Conservation (phyloP, 352 stramenopile genomes). For the Phytophthora citricola region DNA sequence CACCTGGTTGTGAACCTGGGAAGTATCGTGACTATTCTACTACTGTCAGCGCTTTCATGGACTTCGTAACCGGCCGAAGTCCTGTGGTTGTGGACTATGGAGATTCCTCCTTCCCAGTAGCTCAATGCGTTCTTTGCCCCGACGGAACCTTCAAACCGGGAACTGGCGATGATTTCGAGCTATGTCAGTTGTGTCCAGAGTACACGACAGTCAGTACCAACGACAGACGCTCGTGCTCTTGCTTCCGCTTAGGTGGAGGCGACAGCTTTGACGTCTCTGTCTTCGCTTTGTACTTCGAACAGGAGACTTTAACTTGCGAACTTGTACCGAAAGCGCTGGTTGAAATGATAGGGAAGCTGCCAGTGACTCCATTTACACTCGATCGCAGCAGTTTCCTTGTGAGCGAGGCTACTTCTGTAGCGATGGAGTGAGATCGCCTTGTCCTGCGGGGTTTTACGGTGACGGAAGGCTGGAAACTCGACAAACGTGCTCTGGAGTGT, state of each 20-base stretch:
- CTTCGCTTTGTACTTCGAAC: constrained; percentile 51
- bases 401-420: constrained; percentile 71
- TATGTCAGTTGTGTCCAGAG: constrained; percentile 61
- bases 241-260: constrained; percentile 66
- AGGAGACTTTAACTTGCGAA: constrained; percentile 29
- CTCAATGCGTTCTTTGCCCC: constrained; percentile 66
- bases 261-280: constrained; percentile 34
- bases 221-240: constrained; percentile 66
- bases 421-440: constrained; percentile 55
- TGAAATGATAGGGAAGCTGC: constrained; percentile 11
- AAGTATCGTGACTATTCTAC: constrained; percentile 33
- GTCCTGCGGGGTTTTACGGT: constrained; percentile 59
- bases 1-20: constrained; percentile 33
- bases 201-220: constrained; percentile 47
- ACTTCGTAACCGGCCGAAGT: constrained; percentile 51
- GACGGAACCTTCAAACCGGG: constrained; percentile 73
- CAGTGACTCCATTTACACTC: constrained; percentile 49
- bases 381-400: constrained; percentile 57
- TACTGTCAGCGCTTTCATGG: constrained; percentile 40
- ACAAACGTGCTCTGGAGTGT: constrained; percentile 47
- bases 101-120: constrained; percentile 60
- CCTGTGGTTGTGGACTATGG: constrained; percentile 67
- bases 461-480: constrained; percentile 38
- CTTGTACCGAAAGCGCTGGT: constrained; percentile 29
- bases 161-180: constrained; percentile 47